Base-by-base conservation (phyloP, 2,329 filamentous ascomycete species). In the Neofusicoccum ribis region DNA sequence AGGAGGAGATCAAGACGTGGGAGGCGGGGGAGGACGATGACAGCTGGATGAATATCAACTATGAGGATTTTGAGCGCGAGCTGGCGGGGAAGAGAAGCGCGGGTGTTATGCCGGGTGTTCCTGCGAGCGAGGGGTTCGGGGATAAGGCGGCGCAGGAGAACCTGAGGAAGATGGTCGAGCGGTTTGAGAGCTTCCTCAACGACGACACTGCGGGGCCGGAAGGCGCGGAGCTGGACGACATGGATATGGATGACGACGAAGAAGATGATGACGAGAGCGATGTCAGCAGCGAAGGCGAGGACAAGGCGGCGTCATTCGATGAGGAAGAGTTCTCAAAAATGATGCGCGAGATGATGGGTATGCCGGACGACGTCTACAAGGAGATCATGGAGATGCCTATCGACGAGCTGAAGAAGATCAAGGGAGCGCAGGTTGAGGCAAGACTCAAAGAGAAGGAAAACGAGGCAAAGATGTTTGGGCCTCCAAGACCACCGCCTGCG, bases 261-360 rank as follows among this genome's bases (percentile, higher is more conserved):
- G 82, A 83, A 1, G 83, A 84, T 15, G 74, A 85, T 15, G 74
- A 65, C 2, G 73, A 70, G 3, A 14, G 78, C 70, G 73, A 74
- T 3, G 76, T 77, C 68, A 34, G 70, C 66, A 86, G 84, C 66
- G 86, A 89, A 23, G 86, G 85, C 20, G 90, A 92, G 71, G 90
- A 93, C 68, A 89, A 89, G 69, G 89, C 90, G 51, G 87, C 91
- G 5, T 90, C 88, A 65, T 94, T 96, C 69, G 88, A 96, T 68
- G 93, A 98, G 76, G 87, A 89, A 41, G 90, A 94, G 63, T 97
- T 97, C 70, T 85, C 90, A 8, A 86, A 82, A 62, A 92, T 97
- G 85, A 97, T 99, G 92, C 87, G 88, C 67, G 91, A 96, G 73
- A 93, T 96, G 89, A 93, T 95, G 89, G 91, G 91, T 0, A 82